Evolutionary conservation across 169 alveolate genomes (phyloP), one percentile per base, ranked within the genome.

Genomic region (Plasmodium reichenowi): DNA sequence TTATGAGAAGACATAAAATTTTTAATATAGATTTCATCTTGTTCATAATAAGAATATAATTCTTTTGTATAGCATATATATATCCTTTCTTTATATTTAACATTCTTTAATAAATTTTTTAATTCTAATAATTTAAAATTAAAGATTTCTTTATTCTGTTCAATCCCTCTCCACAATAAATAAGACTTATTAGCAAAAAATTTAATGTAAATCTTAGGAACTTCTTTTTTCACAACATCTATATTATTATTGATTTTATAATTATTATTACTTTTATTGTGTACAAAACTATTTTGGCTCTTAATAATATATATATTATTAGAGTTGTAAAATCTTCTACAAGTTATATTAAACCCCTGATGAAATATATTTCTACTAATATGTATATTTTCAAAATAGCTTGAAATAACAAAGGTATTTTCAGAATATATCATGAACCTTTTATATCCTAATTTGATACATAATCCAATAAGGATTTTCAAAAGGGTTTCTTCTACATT

Each of bases 141-240:
- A 72, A 72, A 72, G 38, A 47, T 15, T 72, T 72, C 83, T 22
- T 15, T 72, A 4, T 72, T 72, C 12, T 47, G n/a, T 48, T 72
- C 83, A 7, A 72, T 72, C 13, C 83, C 83, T 72, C 83, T 72
- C 83, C 83, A 72, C 13, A 72, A 45, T 59, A 72, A 47, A 47
- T 72, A 72, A 32, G 83, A 72, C 50, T 72, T 72, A 59, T 72
- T 72, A 72, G 83, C 20, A 72, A 72, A 72, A 72, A 72, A 72
- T 72, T 72, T 72, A 8, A 72, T 5, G 8, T 72, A 32, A 26
- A 72, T 50, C 13, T 17, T 72, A 20, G 83, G 83, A 9, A 72
- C 52, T 10, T 48, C 43, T 32, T 15, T 72, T 47, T 10, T 59
- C 52, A 13, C 2, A 13, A 13, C 29, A 20, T 22, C 22, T 38